These are phyloP conservation scores for Microcyclosporella mali DNA, from an alignment of 2,329 filamentous ascomycete species.

Conservation along the genomic window DNA sequence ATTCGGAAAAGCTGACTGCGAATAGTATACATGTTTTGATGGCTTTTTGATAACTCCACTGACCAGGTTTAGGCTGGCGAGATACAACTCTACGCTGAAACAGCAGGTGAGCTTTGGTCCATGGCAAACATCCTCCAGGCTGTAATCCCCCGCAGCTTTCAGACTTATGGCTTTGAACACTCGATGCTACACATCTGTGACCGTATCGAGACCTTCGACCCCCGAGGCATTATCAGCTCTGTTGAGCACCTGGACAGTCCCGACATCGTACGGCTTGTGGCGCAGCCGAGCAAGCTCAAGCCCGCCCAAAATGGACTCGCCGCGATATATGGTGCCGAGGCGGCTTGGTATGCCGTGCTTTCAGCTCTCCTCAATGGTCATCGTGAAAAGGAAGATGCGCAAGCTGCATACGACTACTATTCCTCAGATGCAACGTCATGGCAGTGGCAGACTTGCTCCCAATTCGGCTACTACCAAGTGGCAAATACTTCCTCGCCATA, in stretches of 20 bases:
- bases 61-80: conserved; percentile 8
- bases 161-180: conserved; percentile 16
- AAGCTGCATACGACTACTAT: background rate
- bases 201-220: conserved; percentile 19
- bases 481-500: background rate
- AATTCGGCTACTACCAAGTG: background rate
- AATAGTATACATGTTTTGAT: conserved; percentile 3
- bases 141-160: conserved; percentile 9
- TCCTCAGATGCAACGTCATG: background rate
- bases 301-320: background rate
- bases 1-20: too few relatives aligned
- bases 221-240: background rate
- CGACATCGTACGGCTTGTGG: conserved; percentile 10
- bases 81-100: conserved; percentile 5
- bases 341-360: background rate
- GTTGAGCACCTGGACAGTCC: conserved; percentile 7
- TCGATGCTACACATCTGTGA: conserved; percentile 17
- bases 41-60: conserved; percentile 2
- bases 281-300: conserved; percentile 10
- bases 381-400: too few relatives aligned
- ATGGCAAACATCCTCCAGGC: conserved; percentile 7
- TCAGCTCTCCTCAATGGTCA: background rate
- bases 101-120: conserved; percentile 3
- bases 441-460: conserved; percentile 1
- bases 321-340: background rate